Conservation (phyloP, 441 rosid species). For the Bruguiera hainesii region DNA sequence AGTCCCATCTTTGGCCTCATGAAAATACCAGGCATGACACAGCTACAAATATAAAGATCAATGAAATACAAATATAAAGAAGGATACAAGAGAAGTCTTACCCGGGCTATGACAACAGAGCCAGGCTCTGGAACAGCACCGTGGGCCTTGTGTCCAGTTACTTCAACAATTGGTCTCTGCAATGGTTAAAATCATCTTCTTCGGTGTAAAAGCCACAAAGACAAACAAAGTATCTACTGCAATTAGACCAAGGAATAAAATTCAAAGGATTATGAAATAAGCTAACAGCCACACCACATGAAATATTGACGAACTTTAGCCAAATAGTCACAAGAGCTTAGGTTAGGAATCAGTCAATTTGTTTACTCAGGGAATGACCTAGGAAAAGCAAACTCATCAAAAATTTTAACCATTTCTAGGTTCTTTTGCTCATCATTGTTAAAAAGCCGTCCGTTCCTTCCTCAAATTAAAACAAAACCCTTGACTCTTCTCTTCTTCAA, state of each 20-base stretch:
- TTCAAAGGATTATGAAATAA: neutral
- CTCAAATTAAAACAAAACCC: too few species aligned
- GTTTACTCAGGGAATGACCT: too few species aligned
- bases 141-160: slow-evolving; percentile 74
- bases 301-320: too few species aligned
- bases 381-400: too few species aligned
- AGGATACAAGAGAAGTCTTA: slow-evolving; percentile 30
- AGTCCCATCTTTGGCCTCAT: neutral
- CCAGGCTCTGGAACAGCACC: slow-evolving; percentile 83
- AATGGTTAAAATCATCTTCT: slow-evolving; percentile 18
- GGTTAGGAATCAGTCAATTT: too few species aligned
- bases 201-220: neutral
- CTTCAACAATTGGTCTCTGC: slow-evolving; percentile 76
- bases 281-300: too few species aligned
- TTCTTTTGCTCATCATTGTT: too few species aligned
- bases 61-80: neutral
- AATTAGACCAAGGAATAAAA: neutral
- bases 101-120: slow-evolving; percentile 74
- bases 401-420: too few species aligned
- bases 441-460: too few species aligned
- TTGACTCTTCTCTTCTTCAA: too few species aligned
- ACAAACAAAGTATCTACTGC: neutral
- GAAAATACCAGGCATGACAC: too few species aligned
- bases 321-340: too few species aligned
- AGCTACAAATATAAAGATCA: neutral